Base-by-base conservation (phyloP, 1,284 basidiomycete genomes). In the Moesziomyces sp. region DNA sequence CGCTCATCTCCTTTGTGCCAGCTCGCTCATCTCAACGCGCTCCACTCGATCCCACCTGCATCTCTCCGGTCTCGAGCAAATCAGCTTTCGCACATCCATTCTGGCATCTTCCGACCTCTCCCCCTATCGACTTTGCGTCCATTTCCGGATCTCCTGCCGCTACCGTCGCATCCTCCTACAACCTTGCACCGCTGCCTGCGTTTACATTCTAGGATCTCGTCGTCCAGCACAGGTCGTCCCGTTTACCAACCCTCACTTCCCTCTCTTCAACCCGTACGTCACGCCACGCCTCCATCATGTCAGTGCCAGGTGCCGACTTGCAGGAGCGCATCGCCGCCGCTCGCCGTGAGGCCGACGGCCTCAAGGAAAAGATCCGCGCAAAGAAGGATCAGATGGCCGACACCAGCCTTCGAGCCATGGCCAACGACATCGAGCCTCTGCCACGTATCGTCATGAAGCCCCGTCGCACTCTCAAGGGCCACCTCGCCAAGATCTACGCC, bases 401-500 rank as follows among this genome's bases (percentile, higher is more conserved):
- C 86, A 97, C 95, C 16, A 96, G 91, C 81, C 87, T 99, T 81
- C 91, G 94, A 56, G 93, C 94, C 21, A 97, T 97, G 94, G 94
- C 96, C 43, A 92, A 92, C 58, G 96, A 98, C 84, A 92, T 97
- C 40, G 94, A 97, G 72, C 91, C 94, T 14, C 88, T 99, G 52
- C 95, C 96, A 40, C 91, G 96, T 65, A 92, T 99, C 77, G 91
- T 96, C 34, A 94, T 99, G 92, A 93, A 94, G 79, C 92, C 93
- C 49, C 90, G 95, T 66, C 91, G 96, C 74, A 93, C 94, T 65
- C 90, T 99, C 78, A 92, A 95, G 82, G 96, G 96, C 47, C 97
- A 98, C 86, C 89, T 98, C 62, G 95, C 96, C 76, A 99, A 99
- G 88, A 97, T 99, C 84, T 98, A 98, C 85, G 95, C 97, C 51